A percentile compares a stretch with the other conserved stretches of the same genome.
Conservation (phyloP, 768 basidiomycete genomes). For the Tricholoma furcatifolium region DNA sequence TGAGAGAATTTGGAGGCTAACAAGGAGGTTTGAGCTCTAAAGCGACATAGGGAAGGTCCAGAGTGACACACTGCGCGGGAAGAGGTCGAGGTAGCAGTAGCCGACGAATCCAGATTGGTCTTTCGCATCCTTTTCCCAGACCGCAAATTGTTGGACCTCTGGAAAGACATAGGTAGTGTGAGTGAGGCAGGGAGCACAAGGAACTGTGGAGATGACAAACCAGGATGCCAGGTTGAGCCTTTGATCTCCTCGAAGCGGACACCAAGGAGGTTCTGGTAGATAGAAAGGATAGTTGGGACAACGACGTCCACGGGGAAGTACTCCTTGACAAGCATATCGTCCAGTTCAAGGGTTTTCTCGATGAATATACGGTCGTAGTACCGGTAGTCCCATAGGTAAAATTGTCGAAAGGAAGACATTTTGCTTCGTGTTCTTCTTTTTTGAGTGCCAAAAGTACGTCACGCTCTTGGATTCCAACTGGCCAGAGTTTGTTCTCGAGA, state of each 20-base stretch:
- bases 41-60: conserved; percentile 1
- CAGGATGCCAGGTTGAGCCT: conserved; percentile 76
- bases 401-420: conserved; percentile 65
- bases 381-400: conserved; percentile 86
- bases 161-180: conserved; percentile 2
- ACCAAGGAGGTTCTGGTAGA: conserved; percentile 81
- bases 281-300: conserved; percentile 76
- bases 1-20: conserved; percentile 79
- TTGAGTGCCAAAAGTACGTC: conserved; percentile 70
- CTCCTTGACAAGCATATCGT: conserved; percentile 80
- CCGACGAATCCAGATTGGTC: conserved; percentile 75
- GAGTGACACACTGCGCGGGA: conserved; percentile 62
- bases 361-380: conserved; percentile 68
- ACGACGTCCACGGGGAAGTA: conserved; percentile 87
- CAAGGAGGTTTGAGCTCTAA: background rate
- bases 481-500: conserved; percentile 69
- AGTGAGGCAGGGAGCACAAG: background rate
- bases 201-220: conserved; percentile 31
- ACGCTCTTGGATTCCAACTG: conserved; percentile 68
- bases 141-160: conserved; percentile 84
- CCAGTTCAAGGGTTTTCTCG: conserved; percentile 65
- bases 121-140: conserved; percentile 79
- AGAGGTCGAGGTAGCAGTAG: conserved; percentile 86
- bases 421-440: conserved; percentile 65
- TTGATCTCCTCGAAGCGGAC: conserved; percentile 70